phyloP scores from a whole-genome alignment of 345 rosid genomes.

The Odontarrhena argentea region DNA sequence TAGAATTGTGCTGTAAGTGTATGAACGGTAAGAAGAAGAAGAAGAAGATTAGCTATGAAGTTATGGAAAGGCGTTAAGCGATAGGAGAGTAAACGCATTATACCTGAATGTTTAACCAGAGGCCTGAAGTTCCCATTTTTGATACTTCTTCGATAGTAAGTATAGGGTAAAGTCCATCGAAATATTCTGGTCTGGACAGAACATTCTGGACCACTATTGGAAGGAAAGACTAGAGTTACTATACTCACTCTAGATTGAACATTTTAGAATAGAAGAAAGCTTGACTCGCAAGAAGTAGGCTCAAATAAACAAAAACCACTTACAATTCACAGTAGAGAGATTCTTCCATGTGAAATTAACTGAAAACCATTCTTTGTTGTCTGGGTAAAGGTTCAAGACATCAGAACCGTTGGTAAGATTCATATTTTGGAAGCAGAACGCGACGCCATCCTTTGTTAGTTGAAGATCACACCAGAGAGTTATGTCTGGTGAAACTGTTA shows the following conservation, averaged over 20 bases:
- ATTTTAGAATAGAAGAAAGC: neutral
- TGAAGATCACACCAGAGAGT: constrained; percentile 75
- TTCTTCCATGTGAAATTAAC: constrained; percentile 49
- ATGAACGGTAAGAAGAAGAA: constrained; percentile 6
- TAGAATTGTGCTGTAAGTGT: constrained; percentile 56
- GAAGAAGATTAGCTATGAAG: constrained; percentile 15
- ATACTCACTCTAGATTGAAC: neutral
- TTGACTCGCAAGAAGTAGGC: constrained; percentile 43
- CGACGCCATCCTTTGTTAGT: constrained; percentile 67
- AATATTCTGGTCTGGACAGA: constrained; percentile 45
- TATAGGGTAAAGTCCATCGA: constrained; percentile 38
- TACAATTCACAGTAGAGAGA: constrained; percentile 38
- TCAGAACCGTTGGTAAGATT: constrained; percentile 51
- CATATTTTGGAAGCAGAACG: constrained; percentile 63
- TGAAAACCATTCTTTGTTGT: constrained; percentile 48
- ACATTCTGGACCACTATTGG: constrained; percentile 56
- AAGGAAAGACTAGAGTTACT: constrained; percentile 8
- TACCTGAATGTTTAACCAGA: constrained; percentile 80
- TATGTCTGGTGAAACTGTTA: constrained; percentile 40
- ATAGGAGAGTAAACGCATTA: constrained; percentile 27
- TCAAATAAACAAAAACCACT: constrained; percentile 39
- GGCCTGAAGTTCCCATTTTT: constrained; percentile 41
- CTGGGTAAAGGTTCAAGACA: constrained; percentile 3
- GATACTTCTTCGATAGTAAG: constrained; percentile 41
- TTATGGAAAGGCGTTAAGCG: neutral